Percentiles rank a stretch among this genome's conserved stretches.
Evolutionary conservation across 116 monocot genomes (phyloP).

Genomic region (Dioscorea cayenensis): DNA sequence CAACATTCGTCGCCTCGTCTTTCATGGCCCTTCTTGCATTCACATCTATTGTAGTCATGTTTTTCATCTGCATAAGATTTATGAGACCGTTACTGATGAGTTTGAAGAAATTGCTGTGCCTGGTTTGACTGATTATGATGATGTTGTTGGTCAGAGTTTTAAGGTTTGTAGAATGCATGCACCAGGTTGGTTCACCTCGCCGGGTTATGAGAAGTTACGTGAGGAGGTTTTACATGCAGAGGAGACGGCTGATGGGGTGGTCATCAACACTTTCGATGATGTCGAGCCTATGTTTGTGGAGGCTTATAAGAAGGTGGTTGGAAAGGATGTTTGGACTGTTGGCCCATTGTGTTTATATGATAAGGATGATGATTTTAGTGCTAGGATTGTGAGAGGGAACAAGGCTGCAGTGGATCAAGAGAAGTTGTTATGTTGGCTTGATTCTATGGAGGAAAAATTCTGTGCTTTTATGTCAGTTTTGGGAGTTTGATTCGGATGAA

Average conservation of each 20-base stretch:
- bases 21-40: slow-evolving; percentile 27
- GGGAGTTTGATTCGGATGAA: slow-evolving; percentile 13
- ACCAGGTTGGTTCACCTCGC: slow-evolving; percentile 9
- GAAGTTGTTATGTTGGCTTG: slow-evolving; percentile 19
- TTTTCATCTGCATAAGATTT: slow-evolving; percentile 5
- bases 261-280: slow-evolving; percentile 19
- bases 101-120: not conserved
- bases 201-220: slow-evolving; percentile 7
- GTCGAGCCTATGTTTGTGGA: slow-evolving; percentile 16
- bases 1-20: slow-evolving; percentile 9
- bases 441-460: slow-evolving; percentile 12
- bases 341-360: slow-evolving; percentile 23
- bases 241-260: slow-evolving; percentile 13
- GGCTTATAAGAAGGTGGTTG: not conserved
- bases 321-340: slow-evolving; percentile 29
- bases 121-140: slow-evolving; percentile 4
- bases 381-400: slow-evolving; percentile 13
- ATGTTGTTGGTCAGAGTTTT: not conserved
- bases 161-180: slow-evolving; percentile 1
- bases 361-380: slow-evolving; percentile 1
- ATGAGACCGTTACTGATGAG: not conserved
- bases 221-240: slow-evolving; percentile 9
- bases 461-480: slow-evolving; percentile 29
- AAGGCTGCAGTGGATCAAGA: slow-evolving; percentile 12
- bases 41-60: slow-evolving; percentile 4